Evolutionary conservation across 1,139 yeast genomes (phyloP), one percentile per base, ranked within the genome.

Genomic region (Pichia sp.): DNA sequence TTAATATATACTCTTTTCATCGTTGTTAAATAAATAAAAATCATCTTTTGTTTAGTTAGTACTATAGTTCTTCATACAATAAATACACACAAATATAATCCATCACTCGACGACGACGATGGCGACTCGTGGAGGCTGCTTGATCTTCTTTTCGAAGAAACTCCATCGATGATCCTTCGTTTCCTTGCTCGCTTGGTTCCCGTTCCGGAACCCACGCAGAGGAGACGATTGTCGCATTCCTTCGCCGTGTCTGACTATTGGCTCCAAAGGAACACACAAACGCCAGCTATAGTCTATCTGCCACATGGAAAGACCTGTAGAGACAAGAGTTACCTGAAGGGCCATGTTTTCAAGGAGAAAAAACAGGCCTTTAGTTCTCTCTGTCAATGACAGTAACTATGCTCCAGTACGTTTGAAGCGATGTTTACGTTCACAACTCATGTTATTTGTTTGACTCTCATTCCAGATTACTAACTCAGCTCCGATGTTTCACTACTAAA

Each of bases 301-400:
- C 29, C 29, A 26, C 41, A 23, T 23, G 26, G 26, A 23, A 23
- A 23, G 26, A 23, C 26, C 26, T 23, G 26, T 23, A 23, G 26
- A 23, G 26, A 23, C n/a, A 7, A 38, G 15, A 38, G 16, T 30
- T 42, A 29, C n/a, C 29, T 11, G 16, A 30, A 41, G 36, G 29
- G 7, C 29, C 10, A 56, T 56, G 59, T 54, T 64, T 34, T 62
- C 63, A 5, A 54, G 63, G 29, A 58, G 57, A 50, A 64, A 64
- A 57, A 62, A 62, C 51, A 65, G 60, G 50, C 57, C 63, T 1
- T 45, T 64, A 31, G 64, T 62, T 19, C 52, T 66, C 46, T 59
- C 58, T 13, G 50, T 62, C 10, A 59, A 54, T 32, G 68, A 61
- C 50, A 66, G 69, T 46, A 57, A 66, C 50, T 67, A 67, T 57